Conservation (phyloP, 2,329 filamentous ascomycete species). For the Pseudogymnoascus sp. region DNA sequence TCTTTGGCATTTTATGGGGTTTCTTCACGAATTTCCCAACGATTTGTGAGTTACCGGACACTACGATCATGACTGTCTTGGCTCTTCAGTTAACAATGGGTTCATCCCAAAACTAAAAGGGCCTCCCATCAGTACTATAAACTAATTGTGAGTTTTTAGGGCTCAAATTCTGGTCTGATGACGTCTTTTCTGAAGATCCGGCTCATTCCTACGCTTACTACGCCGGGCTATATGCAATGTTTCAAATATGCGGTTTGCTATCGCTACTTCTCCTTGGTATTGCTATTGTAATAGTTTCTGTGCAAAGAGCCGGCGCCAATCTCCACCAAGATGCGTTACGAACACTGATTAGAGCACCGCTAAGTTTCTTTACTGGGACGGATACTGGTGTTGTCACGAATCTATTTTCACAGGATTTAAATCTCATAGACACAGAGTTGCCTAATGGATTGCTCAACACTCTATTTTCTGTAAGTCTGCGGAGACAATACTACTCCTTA, state of each 20-base stretch:
- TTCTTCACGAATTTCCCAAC: conserved; percentile 25
- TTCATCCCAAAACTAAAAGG: background rate
- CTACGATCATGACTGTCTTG: background rate
- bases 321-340: conserved; percentile 22
- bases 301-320: conserved; percentile 21
- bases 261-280: conserved; percentile 20
- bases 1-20: conserved; percentile 19
- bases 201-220: conserved; percentile 22
- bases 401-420: conserved; percentile 37
- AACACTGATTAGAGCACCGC: conserved; percentile 27
- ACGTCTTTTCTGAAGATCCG: conserved; percentile 17
- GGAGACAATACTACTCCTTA: background rate
- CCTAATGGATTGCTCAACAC: conserved; percentile 15
- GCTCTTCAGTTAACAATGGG: background rate
- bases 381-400: conserved; percentile 39
- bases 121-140: background rate
- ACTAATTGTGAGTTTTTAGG: conserved; percentile 13
- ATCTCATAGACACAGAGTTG: conserved; percentile 19
- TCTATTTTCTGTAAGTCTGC: conserved; percentile 11
- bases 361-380: conserved; percentile 36
- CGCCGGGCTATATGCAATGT: conserved; percentile 23
- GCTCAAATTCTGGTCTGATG: conserved; percentile 25
- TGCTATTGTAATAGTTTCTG: conserved; percentile 18
- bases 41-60: conserved; percentile 19
- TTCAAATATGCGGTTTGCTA: conserved; percentile 23